phyloP scores from a whole-genome alignment of 345 rosid genomes.

The Lumnitzera racemosa region DNA sequence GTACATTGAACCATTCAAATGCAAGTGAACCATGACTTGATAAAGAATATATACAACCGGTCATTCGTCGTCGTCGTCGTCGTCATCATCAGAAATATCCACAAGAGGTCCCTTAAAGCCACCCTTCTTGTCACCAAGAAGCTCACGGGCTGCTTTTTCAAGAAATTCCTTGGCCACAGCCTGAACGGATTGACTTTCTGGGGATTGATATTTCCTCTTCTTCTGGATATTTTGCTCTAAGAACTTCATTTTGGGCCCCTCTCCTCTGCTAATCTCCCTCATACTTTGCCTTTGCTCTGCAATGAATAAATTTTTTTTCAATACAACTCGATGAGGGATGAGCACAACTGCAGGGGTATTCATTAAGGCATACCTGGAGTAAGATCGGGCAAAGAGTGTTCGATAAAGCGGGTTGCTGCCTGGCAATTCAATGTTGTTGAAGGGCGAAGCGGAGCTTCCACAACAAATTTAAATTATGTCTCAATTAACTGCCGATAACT shows the following conservation, averaged over 20 bases:
- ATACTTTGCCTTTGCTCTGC: conserved; percentile 68
- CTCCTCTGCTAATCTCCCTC: conserved; percentile 64
- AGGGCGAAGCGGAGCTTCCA: conserved; percentile 65
- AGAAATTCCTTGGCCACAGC: conserved; percentile 82
- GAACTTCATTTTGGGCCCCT: conserved; percentile 40
- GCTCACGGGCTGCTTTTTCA: conserved; percentile 81
- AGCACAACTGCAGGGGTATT: not conserved
- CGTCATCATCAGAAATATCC: conserved; percentile 40
- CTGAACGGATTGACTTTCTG: conserved; percentile 51
- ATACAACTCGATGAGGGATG: conserved; percentile 2
- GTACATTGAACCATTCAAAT: too few species aligned
- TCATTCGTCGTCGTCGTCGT: conserved; percentile 6
- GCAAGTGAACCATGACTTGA: too few species aligned
- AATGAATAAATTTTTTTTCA: conserved; percentile 8
- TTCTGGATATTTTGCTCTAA: conserved; percentile 30
- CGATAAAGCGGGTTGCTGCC: conserved; percentile 85
- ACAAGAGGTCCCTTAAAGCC: conserved; percentile 68
- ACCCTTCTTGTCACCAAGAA: conserved; percentile 48
- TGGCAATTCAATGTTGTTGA: conserved; percentile 67
- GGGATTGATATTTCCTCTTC: conserved; percentile 74
- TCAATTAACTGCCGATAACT: not conserved
- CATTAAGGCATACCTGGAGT: conserved; percentile 45
- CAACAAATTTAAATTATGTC: conserved; percentile 1
- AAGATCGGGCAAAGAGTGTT: conserved; percentile 85
- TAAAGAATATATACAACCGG: too few species aligned